These are phyloP conservation scores for Thielaviopsis populi DNA, from an alignment of 2,329 filamentous ascomycete species.

Conservation along the genomic window DNA sequence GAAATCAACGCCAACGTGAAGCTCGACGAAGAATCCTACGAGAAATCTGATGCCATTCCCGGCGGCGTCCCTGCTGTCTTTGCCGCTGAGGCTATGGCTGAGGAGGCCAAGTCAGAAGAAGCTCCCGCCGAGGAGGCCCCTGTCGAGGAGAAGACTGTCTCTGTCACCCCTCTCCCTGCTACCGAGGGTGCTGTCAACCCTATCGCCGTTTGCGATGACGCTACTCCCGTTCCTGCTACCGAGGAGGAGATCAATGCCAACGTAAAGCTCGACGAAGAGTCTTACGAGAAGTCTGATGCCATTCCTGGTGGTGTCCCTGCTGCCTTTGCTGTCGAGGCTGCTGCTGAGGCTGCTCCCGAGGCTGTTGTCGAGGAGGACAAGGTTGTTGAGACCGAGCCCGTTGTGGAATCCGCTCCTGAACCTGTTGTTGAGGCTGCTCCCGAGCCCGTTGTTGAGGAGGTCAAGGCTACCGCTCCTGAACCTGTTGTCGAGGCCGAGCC, in stretches of 20 bases:
- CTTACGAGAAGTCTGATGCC: slow-evolving; percentile 68
- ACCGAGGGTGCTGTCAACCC: slow-evolving; percentile 58
- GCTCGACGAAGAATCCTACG: slow-evolving; percentile 73
- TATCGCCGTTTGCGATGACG: slow-evolving; percentile 61
- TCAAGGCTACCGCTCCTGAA: background rate
- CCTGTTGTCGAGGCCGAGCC: slow-evolving; percentile 14
- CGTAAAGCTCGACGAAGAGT: slow-evolving; percentile 65
- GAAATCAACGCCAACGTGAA: slow-evolving; percentile 57
- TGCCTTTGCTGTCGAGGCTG: slow-evolving; percentile 40
- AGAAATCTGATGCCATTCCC: slow-evolving; percentile 55
- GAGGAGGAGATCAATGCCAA: slow-evolving; percentile 54
- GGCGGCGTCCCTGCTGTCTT: slow-evolving; percentile 51
- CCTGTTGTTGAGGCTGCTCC: slow-evolving; percentile 19
- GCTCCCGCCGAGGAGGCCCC: slow-evolving; percentile 26
- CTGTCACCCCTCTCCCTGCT: slow-evolving; percentile 47
- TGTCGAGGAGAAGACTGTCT: slow-evolving; percentile 31
- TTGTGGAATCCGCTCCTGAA: too few relatives aligned
- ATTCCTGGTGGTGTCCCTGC: slow-evolving; percentile 46
- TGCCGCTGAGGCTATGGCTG: slow-evolving; percentile 47
- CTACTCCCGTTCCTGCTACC: slow-evolving; percentile 60
- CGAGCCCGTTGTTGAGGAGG: slow-evolving; percentile 15
- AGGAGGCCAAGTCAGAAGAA: slow-evolving; percentile 59
- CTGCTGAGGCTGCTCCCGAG: slow-evolving; percentile 16
- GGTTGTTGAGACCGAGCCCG: too few relatives aligned
- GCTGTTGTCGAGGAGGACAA: too few relatives aligned